Evolutionary conservation across 208 protist species (phyloP), one percentile per base, ranked within the genome.

Genomic region (Vickermania spadyakhi): DNA sequence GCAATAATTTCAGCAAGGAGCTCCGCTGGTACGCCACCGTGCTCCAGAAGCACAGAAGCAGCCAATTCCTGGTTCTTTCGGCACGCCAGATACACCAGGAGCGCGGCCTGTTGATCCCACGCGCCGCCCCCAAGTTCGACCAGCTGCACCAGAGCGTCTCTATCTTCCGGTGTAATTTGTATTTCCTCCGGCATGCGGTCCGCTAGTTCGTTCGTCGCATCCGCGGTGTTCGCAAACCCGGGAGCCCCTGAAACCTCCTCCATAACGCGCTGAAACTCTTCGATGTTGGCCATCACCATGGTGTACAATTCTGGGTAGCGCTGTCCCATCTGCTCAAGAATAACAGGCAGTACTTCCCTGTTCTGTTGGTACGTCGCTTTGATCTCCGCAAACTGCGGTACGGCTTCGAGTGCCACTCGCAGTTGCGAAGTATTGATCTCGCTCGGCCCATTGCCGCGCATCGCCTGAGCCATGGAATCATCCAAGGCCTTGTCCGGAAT

Each of bases 351-450:
- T 11, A 70, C 73, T 13, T 76, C 66, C 26, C 64, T 73, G 75
- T 92, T 91, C 54, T 68, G 31, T 58, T 77, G 70, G 53, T 83
- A 84, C 28, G 86, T 60, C 0, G 67, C 14, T 26, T 80, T 81
- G 49, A 94, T 87, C 45, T 86, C 52, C 21, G 79, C 77, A 56
- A 94, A 91, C 52, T 87, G 73, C 1, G 84, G 88, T 28, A 94
- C 82, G 28, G 63, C 67, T 18, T 60, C 70, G 29, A 94, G 77
- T 30, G 75, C 66, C 0, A 66, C 49, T 30, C 75, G 71, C 67
- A 94, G 63, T 56, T 68, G 64, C 14, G 55, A 57, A 31, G 27
- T 31, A 45, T 28, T 3, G 28, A n/a, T 45, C 25, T 54, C 30
- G 11, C 7, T n/a, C 7, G 36, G 36, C 11, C 11, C 36, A 18